Percentiles rank a stretch among this genome's conserved stretches.
phyloP scores from a whole-genome alignment of 1,284 basidiomycete genomes.

The Malassezia nana region DNA sequence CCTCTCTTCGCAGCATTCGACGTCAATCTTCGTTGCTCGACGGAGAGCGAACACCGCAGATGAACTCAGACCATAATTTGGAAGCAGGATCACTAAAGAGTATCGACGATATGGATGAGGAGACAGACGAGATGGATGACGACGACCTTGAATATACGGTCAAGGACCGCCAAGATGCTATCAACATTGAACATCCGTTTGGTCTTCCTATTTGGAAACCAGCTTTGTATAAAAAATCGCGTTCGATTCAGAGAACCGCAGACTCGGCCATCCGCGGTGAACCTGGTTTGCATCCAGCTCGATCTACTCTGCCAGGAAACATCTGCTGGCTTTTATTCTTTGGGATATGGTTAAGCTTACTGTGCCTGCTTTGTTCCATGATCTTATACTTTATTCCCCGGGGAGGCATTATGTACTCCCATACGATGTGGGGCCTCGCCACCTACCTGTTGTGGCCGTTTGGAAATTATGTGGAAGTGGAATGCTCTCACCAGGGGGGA shows the following conservation, averaged over 20 bases:
- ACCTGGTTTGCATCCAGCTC: constrained; percentile 80
- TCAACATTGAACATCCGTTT: constrained; percentile 98
- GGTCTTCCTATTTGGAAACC: constrained; percentile 99
- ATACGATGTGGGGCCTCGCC: constrained; percentile 78
- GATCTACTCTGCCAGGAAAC: constrained; percentile 82
- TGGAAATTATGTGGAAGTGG: constrained; percentile 91
- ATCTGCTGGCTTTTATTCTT: constrained; percentile 75
- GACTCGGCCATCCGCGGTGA: constrained; percentile 84
- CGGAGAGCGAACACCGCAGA: background rate
- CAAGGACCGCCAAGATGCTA: constrained; percentile 86
- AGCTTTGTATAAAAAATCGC: constrained; percentile 93
- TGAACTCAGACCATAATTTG: background rate
- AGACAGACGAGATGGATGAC: constrained; percentile 18
- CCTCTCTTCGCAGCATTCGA: background rate
- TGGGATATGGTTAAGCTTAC: constrained; percentile 69
- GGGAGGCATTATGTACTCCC: constrained; percentile 73
- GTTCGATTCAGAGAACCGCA: constrained; percentile 88
- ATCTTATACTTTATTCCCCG: constrained; percentile 63
- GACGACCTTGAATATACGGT: constrained; percentile 75
- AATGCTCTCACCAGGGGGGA: constrained; percentile 46
- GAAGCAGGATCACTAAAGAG: background rate
- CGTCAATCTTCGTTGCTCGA: background rate
- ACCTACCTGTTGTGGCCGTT: constrained; percentile 99
- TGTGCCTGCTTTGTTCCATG: constrained; percentile 61
- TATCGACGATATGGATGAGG: constrained; percentile 1